A percentile compares a stretch with the other conserved stretches of the same genome.
Evolutionary conservation across 2,329 filamentous ascomycete species (phyloP).

Genomic region (Ascosphaera aggregata): DNA sequence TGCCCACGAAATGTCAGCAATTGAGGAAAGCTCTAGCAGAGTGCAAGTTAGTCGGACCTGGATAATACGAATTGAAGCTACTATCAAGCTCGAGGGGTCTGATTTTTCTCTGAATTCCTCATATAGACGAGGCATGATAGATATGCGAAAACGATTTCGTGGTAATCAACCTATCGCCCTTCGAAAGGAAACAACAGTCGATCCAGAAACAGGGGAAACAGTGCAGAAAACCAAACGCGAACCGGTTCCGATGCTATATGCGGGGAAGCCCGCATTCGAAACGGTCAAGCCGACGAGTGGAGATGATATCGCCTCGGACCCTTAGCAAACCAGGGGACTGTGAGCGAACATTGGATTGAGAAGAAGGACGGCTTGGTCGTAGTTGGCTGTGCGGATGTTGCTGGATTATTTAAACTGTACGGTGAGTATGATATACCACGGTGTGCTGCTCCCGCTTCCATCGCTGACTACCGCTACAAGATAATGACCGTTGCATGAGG

Average conservation of each 20-base stretch:
- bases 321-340: conserved; percentile 23
- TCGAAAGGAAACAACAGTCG: conserved; percentile 36
- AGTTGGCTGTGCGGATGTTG: neutral
- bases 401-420: neutral
- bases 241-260: conserved; percentile 49
- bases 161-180: conserved; percentile 71
- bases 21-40: conserved; percentile 82
- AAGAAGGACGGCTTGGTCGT: neutral
- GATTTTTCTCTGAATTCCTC: neutral
- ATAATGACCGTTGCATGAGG: neutral
- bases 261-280: conserved; percentile 48
- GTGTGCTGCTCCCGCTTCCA: neutral
- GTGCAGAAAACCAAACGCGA: conserved; percentile 8
- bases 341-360: conserved; percentile 6
- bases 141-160: conserved; percentile 96
- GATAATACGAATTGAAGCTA: too few relatives aligned
- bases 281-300: conserved; percentile 42
- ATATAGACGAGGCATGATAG: conserved; percentile 55
- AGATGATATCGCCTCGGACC: conserved; percentile 33
- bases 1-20: conserved; percentile 77
- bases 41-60: conserved; percentile 43
- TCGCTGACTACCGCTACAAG: too few relatives aligned
- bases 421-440: neutral
- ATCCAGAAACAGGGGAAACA: conserved; percentile 17
- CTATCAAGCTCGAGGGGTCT: neutral